A percentile compares a stretch with the other conserved stretches of the same genome.
phyloP scores from a whole-genome alignment of 768 basidiomycete genomes.

The Strobilomyces confusus region DNA sequence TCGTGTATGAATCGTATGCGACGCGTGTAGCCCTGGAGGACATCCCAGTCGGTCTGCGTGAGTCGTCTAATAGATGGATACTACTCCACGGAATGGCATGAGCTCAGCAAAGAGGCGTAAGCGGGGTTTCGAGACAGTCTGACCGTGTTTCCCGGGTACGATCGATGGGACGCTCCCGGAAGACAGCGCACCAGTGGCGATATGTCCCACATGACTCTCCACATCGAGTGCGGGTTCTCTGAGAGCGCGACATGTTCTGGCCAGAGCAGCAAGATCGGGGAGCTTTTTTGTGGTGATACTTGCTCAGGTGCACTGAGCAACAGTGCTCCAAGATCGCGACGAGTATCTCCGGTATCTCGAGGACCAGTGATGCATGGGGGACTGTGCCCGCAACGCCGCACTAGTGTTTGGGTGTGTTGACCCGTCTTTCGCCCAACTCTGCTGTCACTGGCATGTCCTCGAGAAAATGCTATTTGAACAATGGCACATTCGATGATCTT shows the following conservation, averaged over 20 bases:
- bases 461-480: background rate
- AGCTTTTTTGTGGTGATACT: background rate
- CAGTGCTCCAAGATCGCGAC: no score
- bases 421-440: background rate
- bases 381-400: no score
- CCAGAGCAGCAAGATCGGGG: background rate
- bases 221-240: background rate
- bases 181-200: background rate
- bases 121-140: background rate
- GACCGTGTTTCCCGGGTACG: background rate
- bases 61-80: background rate
- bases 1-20: background rate
- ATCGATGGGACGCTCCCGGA: background rate
- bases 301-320: background rate
- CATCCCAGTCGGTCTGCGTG: background rate
- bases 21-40: background rate
- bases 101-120: no score
- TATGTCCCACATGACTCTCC: background rate
- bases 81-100: background rate
- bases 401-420: no score
- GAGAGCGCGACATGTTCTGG: background rate
- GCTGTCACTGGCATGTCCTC: background rate
- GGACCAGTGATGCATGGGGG: background rate
- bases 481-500: background rate
- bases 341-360: background rate